These are phyloP conservation scores for Pseudogymnoascus sp. DNA, from an alignment of 2,329 filamentous ascomycete species.

Conservation along the genomic window DNA sequence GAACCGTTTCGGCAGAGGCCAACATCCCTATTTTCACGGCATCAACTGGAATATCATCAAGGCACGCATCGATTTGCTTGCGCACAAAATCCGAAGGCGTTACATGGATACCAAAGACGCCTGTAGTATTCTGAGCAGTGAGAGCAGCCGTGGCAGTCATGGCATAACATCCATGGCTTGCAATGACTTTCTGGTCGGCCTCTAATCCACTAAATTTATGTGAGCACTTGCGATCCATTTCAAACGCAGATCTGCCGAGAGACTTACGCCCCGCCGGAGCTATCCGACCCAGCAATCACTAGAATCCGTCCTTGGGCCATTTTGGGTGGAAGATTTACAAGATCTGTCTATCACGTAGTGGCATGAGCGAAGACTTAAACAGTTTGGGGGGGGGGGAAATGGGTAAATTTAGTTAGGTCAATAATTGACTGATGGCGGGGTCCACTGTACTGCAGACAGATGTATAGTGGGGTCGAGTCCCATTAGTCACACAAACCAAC, in stretches of 20 bases:
- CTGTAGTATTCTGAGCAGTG: slow-evolving; percentile 90
- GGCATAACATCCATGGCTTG: slow-evolving; percentile 86
- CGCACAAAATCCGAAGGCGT: slow-evolving; percentile 70
- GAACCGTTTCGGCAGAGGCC: slow-evolving; percentile 61
- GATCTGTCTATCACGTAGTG: not conserved
- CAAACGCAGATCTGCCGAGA: slow-evolving; percentile 10
- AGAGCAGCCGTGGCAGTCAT: slow-evolving; percentile 93
- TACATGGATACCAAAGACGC: slow-evolving; percentile 73
- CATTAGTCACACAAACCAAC: not conserved
- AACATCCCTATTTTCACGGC: slow-evolving; percentile 92
- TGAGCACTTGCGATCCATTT: slow-evolving; percentile 3
- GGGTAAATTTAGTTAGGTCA: not conserved
- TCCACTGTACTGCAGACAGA: not conserved
- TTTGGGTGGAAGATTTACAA: slow-evolving; percentile 4
- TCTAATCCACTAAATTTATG: slow-evolving; percentile 65
- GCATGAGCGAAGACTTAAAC: not conserved
- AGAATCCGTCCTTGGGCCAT: slow-evolving; percentile 45
- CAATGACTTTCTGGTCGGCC: slow-evolving; percentile 90
- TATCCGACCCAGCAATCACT: slow-evolving; percentile 66
- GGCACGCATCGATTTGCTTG: slow-evolving; percentile 77
- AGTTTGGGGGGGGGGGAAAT: not conserved
- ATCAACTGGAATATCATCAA: slow-evolving; percentile 78
- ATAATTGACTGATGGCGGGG: not conserved
- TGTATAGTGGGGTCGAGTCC: not conserved
- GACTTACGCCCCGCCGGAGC: slow-evolving; percentile 66